Evolutionary conservation across 805 yeast species (phyloP).

Genomic region (Tetrapisispora nanseiensis): DNA sequence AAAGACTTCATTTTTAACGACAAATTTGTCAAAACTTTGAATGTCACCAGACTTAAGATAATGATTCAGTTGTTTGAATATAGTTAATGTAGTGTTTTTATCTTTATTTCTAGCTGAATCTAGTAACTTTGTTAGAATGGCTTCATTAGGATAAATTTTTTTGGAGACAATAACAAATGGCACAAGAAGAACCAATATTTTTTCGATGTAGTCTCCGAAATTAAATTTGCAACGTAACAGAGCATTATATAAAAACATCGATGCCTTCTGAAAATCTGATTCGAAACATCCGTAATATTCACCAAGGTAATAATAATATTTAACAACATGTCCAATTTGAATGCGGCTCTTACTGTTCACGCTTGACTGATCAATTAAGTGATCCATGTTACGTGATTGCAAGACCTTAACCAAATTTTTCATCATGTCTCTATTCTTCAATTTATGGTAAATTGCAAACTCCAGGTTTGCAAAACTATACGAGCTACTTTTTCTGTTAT

Average conservation of each 20-base stretch:
- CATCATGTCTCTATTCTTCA: constrained; percentile 63
- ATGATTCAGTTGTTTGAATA: constrained; percentile 40
- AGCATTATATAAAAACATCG: constrained; percentile 44
- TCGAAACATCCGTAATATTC: constrained; percentile 51
- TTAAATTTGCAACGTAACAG: constrained; percentile 11
- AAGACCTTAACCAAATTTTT: constrained; percentile 65
- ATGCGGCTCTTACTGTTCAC: neutral
- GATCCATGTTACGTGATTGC: constrained; percentile 26
- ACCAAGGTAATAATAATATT: constrained; percentile 52
- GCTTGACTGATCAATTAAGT: constrained; percentile 17
- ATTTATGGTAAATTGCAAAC: constrained; percentile 56
- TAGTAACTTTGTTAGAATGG: constrained; percentile 28
- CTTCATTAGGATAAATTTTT: constrained; percentile 37
- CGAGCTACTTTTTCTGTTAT: constrained; percentile 52
- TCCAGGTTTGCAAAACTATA: constrained; percentile 63
- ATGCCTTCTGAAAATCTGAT: constrained; percentile 45
- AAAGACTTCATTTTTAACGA: constrained; percentile 38
- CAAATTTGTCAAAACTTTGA: constrained; percentile 35
- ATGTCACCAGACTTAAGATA: constrained; percentile 50
- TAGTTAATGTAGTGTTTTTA: constrained; percentile 31
- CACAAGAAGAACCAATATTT: constrained; percentile 47
- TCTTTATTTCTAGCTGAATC: neutral
- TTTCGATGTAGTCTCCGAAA: constrained; percentile 13
- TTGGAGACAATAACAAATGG: constrained; percentile 51
- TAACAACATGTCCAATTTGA: neutral